These are phyloP conservation scores for Exophiala calicioides DNA, from an alignment of 2,329 filamentous ascomycete genomes.

Conservation along the genomic window DNA sequence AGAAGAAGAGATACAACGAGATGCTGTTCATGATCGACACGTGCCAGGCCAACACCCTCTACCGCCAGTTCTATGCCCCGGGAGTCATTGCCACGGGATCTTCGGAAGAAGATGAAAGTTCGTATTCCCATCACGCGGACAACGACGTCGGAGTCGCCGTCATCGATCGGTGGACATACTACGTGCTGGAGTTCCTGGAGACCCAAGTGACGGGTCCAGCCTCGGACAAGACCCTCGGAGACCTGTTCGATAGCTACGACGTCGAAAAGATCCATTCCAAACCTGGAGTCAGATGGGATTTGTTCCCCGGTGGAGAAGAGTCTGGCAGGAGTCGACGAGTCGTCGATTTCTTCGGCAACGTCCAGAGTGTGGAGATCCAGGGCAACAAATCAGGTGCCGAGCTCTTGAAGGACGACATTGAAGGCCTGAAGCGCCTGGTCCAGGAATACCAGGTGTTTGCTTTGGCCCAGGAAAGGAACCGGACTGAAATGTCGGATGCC, in stretches of 20 bases:
- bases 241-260: slow-evolving; percentile 95
- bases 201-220: slow-evolving; percentile 81
- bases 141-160: slow-evolving; percentile 97
- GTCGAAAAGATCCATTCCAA: slow-evolving; percentile 91
- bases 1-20: slow-evolving; percentile 99
- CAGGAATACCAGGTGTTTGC: slow-evolving; percentile 46
- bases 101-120: slow-evolving; percentile 91
- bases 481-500: slow-evolving; percentile 21
- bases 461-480: slow-evolving; percentile 26
- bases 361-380: slow-evolving; percentile 93
- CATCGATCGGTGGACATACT: slow-evolving; percentile 98
- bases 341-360: slow-evolving; percentile 97
- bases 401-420: slow-evolving; percentile 67
- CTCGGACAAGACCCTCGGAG: slow-evolving; percentile 85
- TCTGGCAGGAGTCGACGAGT: slow-evolving; percentile 77
- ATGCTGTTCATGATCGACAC: slow-evolving; percentile 99
- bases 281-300: slow-evolving; percentile 87
- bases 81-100: slow-evolving; percentile 99
- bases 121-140: slow-evolving; percentile 96
- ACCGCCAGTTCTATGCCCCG: slow-evolving; percentile 94
- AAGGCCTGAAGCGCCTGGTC: slow-evolving; percentile 66
- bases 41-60: slow-evolving; percentile 99
- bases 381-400: slow-evolving; percentile 57
- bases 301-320: slow-evolving; percentile 83
- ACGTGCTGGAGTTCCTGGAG: slow-evolving; percentile 95